Conservation (phyloP, 352 stramenopile genomes). For the Phytophthora kernoviae region DNA sequence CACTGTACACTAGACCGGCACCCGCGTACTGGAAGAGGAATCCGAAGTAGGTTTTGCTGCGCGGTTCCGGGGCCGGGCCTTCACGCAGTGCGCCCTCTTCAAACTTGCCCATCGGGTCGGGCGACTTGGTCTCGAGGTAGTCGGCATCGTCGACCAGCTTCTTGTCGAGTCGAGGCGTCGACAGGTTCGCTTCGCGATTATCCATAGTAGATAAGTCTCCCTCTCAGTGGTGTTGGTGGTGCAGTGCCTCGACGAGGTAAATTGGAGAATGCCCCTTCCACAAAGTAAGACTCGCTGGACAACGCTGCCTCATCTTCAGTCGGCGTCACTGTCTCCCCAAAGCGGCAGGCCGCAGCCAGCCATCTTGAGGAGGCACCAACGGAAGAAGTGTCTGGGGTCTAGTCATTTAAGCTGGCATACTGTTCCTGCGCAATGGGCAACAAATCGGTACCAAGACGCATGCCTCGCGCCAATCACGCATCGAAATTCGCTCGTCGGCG, state of each 20-base stretch:
- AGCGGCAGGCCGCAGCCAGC: conserved; percentile 13
- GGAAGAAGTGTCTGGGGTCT: conserved; percentile 31
- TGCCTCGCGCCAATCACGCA: conserved; percentile 32
- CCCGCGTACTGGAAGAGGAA: conserved; percentile 57
- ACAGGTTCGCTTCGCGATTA: conserved; percentile 22
- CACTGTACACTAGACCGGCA: conserved; percentile 52
- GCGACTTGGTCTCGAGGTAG: conserved; percentile 35
- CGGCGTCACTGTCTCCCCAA: background rate
- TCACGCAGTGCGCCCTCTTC: conserved; percentile 50
- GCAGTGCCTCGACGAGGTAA: conserved; percentile 11
- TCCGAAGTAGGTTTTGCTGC: conserved; percentile 43
- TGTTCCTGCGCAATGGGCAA: conserved; percentile 4
- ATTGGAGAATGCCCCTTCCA: conserved; percentile 27
- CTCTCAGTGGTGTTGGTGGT: conserved; percentile 21
- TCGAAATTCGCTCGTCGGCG: conserved; percentile 1
- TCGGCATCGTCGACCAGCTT: conserved; percentile 19
- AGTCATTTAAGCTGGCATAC: conserved; percentile 1
- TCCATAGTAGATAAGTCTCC: background rate
- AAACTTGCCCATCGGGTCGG: conserved; percentile 31
- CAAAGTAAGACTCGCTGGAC: conserved; percentile 14
- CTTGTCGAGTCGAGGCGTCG: conserved; percentile 27
- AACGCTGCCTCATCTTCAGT: background rate
- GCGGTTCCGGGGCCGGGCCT: conserved; percentile 35
- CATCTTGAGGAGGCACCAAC: conserved; percentile 23
- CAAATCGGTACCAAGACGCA: conserved; percentile 14